A percentile compares a stretch with the other conserved stretches of the same genome.
phyloP scores from a whole-genome alignment of 352 stramenopile genomes.

The Globisporangium heterothallicum region DNA sequence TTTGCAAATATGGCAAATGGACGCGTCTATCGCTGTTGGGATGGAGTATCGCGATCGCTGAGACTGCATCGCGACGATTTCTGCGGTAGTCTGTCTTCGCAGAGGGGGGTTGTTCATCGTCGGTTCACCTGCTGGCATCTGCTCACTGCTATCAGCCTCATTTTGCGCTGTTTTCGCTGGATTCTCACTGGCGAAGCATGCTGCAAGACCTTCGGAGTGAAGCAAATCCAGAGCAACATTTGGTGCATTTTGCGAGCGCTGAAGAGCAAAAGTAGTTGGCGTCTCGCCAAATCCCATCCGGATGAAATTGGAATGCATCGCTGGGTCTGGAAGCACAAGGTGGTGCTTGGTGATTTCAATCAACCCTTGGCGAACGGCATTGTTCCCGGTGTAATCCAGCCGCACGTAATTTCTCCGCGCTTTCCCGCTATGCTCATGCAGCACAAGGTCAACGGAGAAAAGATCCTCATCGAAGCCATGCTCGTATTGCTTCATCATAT shows the following conservation, averaged over 20 bases:
- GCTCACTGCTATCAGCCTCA: too few relatives aligned
- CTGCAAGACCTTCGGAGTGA: slow-evolving; percentile 53
- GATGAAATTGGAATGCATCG: slow-evolving; percentile 80
- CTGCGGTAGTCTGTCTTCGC: slow-evolving; percentile 54
- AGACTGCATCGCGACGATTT: slow-evolving; percentile 71
- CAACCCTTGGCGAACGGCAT: slow-evolving; percentile 58
- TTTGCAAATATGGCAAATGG: slow-evolving; percentile 50
- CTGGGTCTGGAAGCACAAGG: slow-evolving; percentile 61
- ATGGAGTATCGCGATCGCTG: slow-evolving; percentile 46
- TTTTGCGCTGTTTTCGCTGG: slow-evolving; percentile 12
- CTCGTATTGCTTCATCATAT: slow-evolving; percentile 86
- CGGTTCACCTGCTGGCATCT: slow-evolving; percentile 13
- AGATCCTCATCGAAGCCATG: slow-evolving; percentile 76
- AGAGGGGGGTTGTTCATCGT: slow-evolving; percentile 14
- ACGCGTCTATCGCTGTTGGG: slow-evolving; percentile 22
- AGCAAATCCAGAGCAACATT: slow-evolving; percentile 73
- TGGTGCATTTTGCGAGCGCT: slow-evolving; percentile 70
- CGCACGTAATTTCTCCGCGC: slow-evolving; percentile 30
- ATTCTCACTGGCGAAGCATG: slow-evolving; percentile 39
- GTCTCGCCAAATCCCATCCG: slow-evolving; percentile 74
- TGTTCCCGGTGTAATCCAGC: slow-evolving; percentile 66
- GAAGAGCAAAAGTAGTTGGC: slow-evolving; percentile 68
- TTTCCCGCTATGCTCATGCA: slow-evolving; percentile 52
- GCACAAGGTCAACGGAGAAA: slow-evolving; percentile 74
- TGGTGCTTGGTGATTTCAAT: slow-evolving; percentile 82